Conservation (phyloP, 202 grass and related monocot genomes). For the Bolboschoenoplectus hybrid region DNA sequence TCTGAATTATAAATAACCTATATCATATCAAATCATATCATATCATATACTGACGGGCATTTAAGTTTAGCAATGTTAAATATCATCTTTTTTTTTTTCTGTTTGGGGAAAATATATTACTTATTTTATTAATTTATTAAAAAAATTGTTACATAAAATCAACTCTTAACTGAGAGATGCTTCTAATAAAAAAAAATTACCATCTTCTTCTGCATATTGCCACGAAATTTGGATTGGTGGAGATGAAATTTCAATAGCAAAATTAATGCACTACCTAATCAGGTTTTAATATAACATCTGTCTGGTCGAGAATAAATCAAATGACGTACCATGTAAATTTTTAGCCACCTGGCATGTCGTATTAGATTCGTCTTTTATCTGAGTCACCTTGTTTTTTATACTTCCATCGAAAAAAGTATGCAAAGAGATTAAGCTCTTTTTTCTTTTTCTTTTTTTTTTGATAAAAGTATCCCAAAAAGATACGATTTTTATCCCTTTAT, state of each 20-base stretch:
- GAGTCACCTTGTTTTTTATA: background rate
- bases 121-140: too few relatives aligned
- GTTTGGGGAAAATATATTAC: too few relatives aligned
- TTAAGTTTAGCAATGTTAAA: too few relatives aligned
- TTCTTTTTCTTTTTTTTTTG: background rate
- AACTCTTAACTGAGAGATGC: background rate
- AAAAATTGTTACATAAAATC: too few relatives aligned
- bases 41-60: too few relatives aligned
- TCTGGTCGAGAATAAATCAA: background rate
- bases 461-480: too few relatives aligned
- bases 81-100: too few relatives aligned
- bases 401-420: background rate
- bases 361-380: conserved; percentile 8
- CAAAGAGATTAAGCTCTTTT: background rate
- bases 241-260: background rate
- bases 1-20: too few relatives aligned
- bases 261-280: background rate
- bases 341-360: background rate
- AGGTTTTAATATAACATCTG: background rate
- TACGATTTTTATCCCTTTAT: too few relatives aligned
- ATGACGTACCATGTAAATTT: background rate
- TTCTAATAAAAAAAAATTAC: background rate
- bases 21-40: too few relatives aligned
- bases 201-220: too few relatives aligned
- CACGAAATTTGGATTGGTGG: background rate